A percentile compares a stretch with the other conserved stretches of the same genome.
Evolutionary conservation across 2,329 filamentous ascomycete genomes (phyloP).

Genomic region (Fusarium cyanostomum): DNA sequence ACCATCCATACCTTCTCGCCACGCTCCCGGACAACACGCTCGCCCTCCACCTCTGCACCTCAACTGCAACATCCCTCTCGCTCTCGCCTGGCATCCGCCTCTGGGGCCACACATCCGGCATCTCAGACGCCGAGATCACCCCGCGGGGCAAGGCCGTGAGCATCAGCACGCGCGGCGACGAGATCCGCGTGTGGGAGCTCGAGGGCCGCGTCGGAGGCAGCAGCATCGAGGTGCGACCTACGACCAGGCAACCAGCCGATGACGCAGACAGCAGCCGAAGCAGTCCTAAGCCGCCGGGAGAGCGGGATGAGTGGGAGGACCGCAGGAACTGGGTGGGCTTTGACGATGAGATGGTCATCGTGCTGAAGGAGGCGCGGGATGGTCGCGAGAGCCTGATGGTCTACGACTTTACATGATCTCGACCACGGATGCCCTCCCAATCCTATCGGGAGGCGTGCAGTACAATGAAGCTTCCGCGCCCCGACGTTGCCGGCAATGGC

Average conservation of each 20-base stretch:
- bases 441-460: background rate
- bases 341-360: conserved; percentile 90
- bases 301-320: conserved; percentile 53
- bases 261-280: conserved; percentile 27
- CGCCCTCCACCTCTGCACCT: conserved; percentile 82
- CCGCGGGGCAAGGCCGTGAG: conserved; percentile 88
- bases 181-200: conserved; percentile 88
- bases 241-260: conserved; percentile 39
- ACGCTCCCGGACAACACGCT: conserved; percentile 90
- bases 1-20: conserved; percentile 85
- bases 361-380: conserved; percentile 75
- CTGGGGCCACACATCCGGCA: conserved; percentile 92
- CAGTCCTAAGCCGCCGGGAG: background rate
- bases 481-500: conserved; percentile 19
- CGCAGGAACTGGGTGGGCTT: conserved; percentile 79
- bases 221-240: conserved; percentile 63
- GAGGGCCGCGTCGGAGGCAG: conserved; percentile 71
- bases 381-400: conserved; percentile 80
- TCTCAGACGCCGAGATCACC: conserved; percentile 86
- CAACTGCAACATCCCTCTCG: conserved; percentile 70
- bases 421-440: background rate
- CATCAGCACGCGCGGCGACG: conserved; percentile 81
- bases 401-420: conserved; percentile 80
- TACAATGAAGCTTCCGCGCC: background rate
- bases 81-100: conserved; percentile 80